phyloP scores from a whole-genome alignment of 345 rosid genomes.

The Hibiscus mutabilis region DNA sequence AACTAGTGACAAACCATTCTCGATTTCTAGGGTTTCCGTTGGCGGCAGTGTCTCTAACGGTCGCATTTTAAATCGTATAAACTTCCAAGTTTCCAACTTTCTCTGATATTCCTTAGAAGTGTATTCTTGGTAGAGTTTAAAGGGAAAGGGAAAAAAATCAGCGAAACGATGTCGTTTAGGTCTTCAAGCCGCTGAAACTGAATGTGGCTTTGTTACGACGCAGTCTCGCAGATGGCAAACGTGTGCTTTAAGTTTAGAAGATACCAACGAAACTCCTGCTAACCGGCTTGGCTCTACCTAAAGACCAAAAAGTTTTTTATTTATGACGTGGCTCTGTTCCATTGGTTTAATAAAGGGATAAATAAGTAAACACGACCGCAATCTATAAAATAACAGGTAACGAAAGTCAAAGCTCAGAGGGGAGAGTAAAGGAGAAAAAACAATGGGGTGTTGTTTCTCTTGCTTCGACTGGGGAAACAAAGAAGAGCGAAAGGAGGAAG shows the following conservation, averaged over 20 bases:
- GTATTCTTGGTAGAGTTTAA: neutral
- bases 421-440: neutral
- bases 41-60: slow-evolving; percentile 54
- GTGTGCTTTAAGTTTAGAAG: neutral
- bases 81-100: neutral
- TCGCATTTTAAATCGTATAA: slow-evolving; percentile 29
- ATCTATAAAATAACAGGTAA: neutral
- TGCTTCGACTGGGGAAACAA: slow-evolving; percentile 65
- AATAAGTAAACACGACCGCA: neutral
- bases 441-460: slow-evolving; percentile 68
- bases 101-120: neutral
- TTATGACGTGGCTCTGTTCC: slow-evolving; percentile 6
- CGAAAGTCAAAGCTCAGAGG: neutral
- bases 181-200: neutral
- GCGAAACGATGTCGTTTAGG: neutral
- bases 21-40: slow-evolving; percentile 59
- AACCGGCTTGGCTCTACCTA: neutral
- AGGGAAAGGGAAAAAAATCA: neutral
- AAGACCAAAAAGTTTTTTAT: neutral
- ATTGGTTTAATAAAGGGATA: neutral
- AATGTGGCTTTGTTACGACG: neutral
- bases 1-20: slow-evolving; percentile 47
- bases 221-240: neutral
- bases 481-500: slow-evolving; percentile 59
- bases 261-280: neutral